Percentiles rank a stretch among this genome's conserved stretches.
Evolutionary conservation across 2,329 filamentous ascomycete genomes (phyloP).

Genomic region (Fusarium buharicum): DNA sequence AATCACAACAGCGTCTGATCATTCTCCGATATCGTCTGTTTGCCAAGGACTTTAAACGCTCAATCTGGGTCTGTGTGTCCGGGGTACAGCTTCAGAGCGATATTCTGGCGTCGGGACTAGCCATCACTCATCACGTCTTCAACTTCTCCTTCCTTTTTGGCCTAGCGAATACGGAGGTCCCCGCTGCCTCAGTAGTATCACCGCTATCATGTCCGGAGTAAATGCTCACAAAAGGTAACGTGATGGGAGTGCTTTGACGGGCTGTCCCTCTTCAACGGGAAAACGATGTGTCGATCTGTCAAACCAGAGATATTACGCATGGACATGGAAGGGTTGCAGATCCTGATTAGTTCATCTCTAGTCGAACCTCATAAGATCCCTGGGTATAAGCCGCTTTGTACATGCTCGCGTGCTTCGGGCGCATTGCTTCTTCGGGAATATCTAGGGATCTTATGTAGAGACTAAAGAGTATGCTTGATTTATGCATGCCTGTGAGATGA

Average conservation of each 20-base stretch:
- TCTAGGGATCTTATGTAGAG: conserved; percentile 28
- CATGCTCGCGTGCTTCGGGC: conserved; percentile 26
- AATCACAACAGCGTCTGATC: neutral
- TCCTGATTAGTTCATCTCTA: conserved; percentile 9
- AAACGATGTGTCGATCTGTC: conserved; percentile 13
- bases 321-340: conserved; percentile 4
- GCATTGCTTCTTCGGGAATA: conserved; percentile 26
- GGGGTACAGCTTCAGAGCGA: conserved; percentile 9
- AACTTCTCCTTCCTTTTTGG: conserved; percentile 19
- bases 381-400: conserved; percentile 2
- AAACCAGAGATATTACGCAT: neutral
- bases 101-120: conserved; percentile 3
- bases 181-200: conserved; percentile 11
- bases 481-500: conserved; percentile 23
- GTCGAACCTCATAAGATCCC: conserved; percentile 17
- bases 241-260: neutral
- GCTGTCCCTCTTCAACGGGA: conserved; percentile 3
- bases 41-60: neutral
- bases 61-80: neutral
- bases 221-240: conserved; percentile 11
- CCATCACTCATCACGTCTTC: conserved; percentile 12
- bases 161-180: conserved; percentile 16
- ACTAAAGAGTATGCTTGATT: conserved; percentile 31
- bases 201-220: conserved; percentile 17
- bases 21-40: neutral